phyloP scores from a whole-genome alignment of 225 moss, liverwort and hornwort genomes.

The Takakia lepidozioides region DNA sequence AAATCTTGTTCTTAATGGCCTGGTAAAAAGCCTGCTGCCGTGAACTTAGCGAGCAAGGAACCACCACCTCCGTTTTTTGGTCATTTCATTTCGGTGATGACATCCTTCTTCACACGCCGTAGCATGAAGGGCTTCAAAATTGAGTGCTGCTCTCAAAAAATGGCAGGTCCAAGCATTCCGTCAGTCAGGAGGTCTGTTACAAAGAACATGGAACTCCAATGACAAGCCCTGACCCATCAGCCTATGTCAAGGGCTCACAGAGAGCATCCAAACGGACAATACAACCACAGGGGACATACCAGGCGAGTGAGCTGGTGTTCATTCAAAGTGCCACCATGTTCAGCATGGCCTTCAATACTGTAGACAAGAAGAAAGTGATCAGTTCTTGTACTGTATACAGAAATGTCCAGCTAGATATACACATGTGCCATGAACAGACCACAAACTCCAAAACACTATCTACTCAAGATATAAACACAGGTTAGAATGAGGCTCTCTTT shows the following conservation, averaged over 20 bases:
- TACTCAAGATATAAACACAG: too few species aligned
- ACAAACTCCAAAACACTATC: too few species aligned
- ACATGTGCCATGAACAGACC: too few species aligned
- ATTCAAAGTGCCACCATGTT: slow-evolving; percentile 94
- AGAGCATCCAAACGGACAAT: neutral
- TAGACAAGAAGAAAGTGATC: neutral
- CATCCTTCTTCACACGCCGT: slow-evolving; percentile 89
- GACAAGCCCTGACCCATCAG: too few species aligned
- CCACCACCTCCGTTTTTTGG: slow-evolving; percentile 81
- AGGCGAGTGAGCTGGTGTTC: slow-evolving; percentile 96
- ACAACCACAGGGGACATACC: slow-evolving; percentile 25
- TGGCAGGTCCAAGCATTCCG: too few species aligned
- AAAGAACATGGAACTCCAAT: too few species aligned
- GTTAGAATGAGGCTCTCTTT: too few species aligned
- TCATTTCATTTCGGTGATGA: slow-evolving; percentile 93
- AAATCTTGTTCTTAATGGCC: slow-evolving; percentile 87
- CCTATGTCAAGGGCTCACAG: neutral
- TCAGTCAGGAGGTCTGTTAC: too few species aligned
- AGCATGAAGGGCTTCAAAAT: slow-evolving; percentile 92
- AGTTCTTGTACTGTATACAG: neutral
- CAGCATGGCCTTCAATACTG: slow-evolving; percentile 95
- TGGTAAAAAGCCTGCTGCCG: slow-evolving; percentile 85
- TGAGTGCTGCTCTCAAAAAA: slow-evolving; percentile 60
- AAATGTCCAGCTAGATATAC: too few species aligned
- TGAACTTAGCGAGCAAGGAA: slow-evolving; percentile 74